Percentiles rank a stretch among this genome's conserved stretches.
Conservation (phyloP, 2,329 filamentous ascomycete genomes). For the Penicillium thymicola region DNA sequence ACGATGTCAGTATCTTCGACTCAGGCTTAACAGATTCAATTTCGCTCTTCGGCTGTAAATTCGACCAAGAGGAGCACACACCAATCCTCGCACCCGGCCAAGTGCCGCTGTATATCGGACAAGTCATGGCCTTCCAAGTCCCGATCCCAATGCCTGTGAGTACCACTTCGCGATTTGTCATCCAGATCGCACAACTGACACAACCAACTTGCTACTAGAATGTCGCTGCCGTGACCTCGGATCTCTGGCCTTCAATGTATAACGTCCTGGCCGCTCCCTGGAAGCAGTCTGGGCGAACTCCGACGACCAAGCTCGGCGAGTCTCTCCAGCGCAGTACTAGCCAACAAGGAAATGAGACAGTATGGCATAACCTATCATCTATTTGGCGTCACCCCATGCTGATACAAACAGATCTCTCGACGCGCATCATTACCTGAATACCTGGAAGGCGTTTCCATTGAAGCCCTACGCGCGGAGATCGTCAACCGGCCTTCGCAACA, state of each 20-base stretch:
- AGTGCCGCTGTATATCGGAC: constrained; percentile 36
- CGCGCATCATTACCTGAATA: constrained; percentile 26
- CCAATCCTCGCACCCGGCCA: constrained; percentile 30
- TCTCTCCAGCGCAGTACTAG: constrained; percentile 11
- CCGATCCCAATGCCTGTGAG: constrained; percentile 49
- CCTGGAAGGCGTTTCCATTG: constrained; percentile 25
- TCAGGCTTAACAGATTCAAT: constrained; percentile 3
- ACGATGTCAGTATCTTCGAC: constrained; percentile 25
- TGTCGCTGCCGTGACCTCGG: constrained; percentile 42
- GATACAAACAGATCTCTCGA: constrained; percentile 10
- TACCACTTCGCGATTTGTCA: background rate
- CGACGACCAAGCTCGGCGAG: constrained; percentile 12
- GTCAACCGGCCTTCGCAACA: constrained; percentile 18
- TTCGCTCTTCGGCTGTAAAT: background rate
- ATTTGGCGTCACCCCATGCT: background rate
- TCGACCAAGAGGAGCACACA: constrained; percentile 16
- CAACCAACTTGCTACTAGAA: constrained; percentile 36
- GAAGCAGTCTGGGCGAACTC: constrained; percentile 30
- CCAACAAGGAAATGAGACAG: constrained; percentile 17
- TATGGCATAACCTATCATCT: constrained; percentile 12
- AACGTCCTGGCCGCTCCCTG: constrained; percentile 38
- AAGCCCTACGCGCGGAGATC: constrained; percentile 23
- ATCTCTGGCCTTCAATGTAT: constrained; percentile 45
- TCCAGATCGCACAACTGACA: constrained; percentile 12
- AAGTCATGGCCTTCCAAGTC: constrained; percentile 52